Base-by-base conservation (phyloP, 2,329 filamentous ascomycete species). In the Exserohilum turcica region DNA sequence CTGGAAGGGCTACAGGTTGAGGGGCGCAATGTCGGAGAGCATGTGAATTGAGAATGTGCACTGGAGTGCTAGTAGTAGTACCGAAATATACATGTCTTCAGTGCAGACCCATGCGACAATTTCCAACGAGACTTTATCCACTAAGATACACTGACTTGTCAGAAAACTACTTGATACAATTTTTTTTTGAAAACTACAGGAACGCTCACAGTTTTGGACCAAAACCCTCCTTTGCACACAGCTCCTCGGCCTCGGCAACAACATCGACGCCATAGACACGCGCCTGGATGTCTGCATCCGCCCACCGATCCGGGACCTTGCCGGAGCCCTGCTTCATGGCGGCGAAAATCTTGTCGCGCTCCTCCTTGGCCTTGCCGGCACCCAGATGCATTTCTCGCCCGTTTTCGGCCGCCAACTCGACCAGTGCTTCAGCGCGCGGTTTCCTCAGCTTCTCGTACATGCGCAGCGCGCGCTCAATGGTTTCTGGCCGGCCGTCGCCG, bases 361-460 rank as follows among this genome's bases (percentile, higher is more conserved):
- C 81, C 61, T 83, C 80, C 73, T 85, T 84, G 6, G 82, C 84
- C 32, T 79, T 80, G 5, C 84, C 84, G 5, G 82, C 79, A 2
- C 83, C 83, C 18, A 86, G 66, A 71, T 86, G 84, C 72, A 86
- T 68, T 1, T 76, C 77, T 19, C 80, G 70, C 2, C 84, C 83
- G 33, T 75, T 80, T 15, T 81, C 80, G 1, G 83, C 82, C 0
- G 83, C 84, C 35, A 85, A 67, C 38, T 83, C 81, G 0, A 85
- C 83, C 4, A 86, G 72, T 1, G 77, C 75, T 65, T 86, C 83
- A 0, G 84, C 82, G 1, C 84, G 76, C 16, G 79, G 77, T 67
- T 84, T 84, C 2, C 84, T 76, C 13, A 84, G 74, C 48, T 72
- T 75, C 67, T 86, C 82, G 53, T 86, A 86, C 10, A 84, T 75